Conservation (phyloP, 2,329 filamentous ascomycete species). For the Colletotrichum truncatum region DNA sequence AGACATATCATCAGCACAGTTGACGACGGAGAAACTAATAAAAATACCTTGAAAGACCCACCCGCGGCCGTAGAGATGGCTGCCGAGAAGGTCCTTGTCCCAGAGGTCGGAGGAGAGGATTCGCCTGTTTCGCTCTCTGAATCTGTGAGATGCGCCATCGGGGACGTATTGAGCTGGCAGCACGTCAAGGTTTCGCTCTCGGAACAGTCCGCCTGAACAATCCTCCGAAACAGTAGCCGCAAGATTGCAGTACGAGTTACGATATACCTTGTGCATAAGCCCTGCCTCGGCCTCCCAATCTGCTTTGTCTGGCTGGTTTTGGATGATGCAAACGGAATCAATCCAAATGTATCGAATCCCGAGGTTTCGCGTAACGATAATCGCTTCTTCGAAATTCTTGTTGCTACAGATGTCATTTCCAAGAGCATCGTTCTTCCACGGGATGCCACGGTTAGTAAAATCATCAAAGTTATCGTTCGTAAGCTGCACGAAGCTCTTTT, state of each 20-base stretch:
- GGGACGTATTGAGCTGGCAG: background rate
- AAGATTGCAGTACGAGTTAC: conserved; percentile 30
- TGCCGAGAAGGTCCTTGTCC: background rate
- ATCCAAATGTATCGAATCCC: conserved; percentile 37
- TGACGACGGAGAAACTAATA: background rate
- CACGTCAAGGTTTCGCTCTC: background rate
- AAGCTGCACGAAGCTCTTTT: background rate
- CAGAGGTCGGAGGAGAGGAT: conserved; percentile 2
- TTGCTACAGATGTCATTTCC: background rate
- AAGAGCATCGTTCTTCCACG: background rate
- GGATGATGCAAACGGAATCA: conserved; percentile 38
- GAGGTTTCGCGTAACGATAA: conserved; percentile 24
- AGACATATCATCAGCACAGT: background rate
- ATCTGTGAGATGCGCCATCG: background rate
- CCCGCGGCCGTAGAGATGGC: conserved; percentile 12
- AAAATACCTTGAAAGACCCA: conserved; percentile 22
- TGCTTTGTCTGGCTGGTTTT: conserved; percentile 6
- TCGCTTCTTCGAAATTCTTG: conserved; percentile 33
- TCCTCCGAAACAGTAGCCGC: conserved; percentile 26
- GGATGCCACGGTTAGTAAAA: conserved; percentile 6
- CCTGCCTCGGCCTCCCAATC: conserved; percentile 32
- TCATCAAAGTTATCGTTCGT: background rate
- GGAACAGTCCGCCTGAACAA: conserved; percentile 18
- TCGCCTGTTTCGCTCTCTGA: background rate
- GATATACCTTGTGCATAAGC: conserved; percentile 27